Base-by-base conservation (phyloP, 1,284 basidiomycete species). In the Rhodotorula sp. region DNA sequence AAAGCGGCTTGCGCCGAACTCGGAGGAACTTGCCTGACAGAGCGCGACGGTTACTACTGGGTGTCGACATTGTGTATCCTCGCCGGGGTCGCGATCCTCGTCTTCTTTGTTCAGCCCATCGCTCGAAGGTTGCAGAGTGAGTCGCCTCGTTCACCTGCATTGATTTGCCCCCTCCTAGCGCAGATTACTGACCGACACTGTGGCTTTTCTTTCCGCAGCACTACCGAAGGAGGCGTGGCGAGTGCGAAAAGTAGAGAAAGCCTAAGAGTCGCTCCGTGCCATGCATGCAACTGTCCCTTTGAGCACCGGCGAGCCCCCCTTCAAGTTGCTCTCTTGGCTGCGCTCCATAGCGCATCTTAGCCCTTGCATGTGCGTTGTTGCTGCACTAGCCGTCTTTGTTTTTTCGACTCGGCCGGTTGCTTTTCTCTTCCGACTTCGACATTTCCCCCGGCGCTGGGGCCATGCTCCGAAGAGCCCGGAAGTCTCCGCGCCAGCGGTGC, bases 41-140 rank as follows among this genome's bases (percentile, higher is more conserved):
- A 91, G 79, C 86, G 87, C 45, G 97, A 99, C 80, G 95, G 97
- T 2, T 99, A 97, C 82, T 99, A 94, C 81, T 87, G 88, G 75
- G 89, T 95, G 67, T 91, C 89, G 31, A 87, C 83, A 12, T 80
- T 93, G 28, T 98, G 95, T 82, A 84, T 98, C 71, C 80, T 82
- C 8, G 82, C 94, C 56, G 94, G 93, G 8, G 84, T 88, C 6
- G 71, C 88, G 2, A 85, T 93, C 72, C 84, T 98, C 54, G 75
- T 93, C 34, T 83, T 85, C 50, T 94, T 89, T 80, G 91, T 97
- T 75, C 84, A 91, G 60, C 95, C 95, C 8, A 91, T 90, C 1
- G 91, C 92, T 38, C 86, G 87, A 72, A 89, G 86, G 80, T 82
- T 99, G 67, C 93, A 97, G 86, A 86, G 93, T 93, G 77, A 80